Conservation (phyloP, 1,284 basidiomycete species). For the Coriolopsis trogii region DNA sequence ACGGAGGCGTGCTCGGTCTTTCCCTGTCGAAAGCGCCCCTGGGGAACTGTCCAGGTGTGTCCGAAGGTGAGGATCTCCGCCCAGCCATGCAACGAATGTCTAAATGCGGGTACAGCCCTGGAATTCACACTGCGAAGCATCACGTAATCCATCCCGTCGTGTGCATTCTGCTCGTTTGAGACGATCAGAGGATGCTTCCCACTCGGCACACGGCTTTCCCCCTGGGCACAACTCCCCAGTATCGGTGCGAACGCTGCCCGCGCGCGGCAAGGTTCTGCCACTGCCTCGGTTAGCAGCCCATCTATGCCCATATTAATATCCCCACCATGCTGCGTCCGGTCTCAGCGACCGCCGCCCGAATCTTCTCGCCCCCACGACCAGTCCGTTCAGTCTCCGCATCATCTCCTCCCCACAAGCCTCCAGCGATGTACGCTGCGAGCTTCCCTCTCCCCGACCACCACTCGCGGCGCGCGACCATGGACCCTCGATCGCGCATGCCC, state of each 20-base stretch:
- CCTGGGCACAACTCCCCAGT: too few species aligned
- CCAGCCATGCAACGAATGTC: neutral
- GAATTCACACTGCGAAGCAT: neutral
- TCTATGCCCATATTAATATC: slow-evolving; percentile 18
- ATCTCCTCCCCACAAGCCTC: slow-evolving; percentile 16
- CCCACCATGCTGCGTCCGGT: slow-evolving; percentile 12
- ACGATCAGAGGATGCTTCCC: slow-evolving; percentile 1
- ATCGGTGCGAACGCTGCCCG: too few species aligned
- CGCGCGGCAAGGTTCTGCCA: slow-evolving; percentile 13
- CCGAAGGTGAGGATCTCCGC: slow-evolving; percentile 9
- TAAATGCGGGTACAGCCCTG: slow-evolving; percentile 1
- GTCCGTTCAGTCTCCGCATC: slow-evolving; percentile 26
- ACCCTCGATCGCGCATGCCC: slow-evolving; percentile 15
- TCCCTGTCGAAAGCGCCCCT: slow-evolving; percentile 3
- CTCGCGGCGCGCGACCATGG: slow-evolving; percentile 15
- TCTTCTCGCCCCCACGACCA: slow-evolving; percentile 19
- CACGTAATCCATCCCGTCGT: slow-evolving; percentile 1
- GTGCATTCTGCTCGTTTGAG: slow-evolving; percentile 1
- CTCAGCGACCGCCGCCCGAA: slow-evolving; percentile 19
- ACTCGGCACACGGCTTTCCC: slow-evolving; percentile 8
- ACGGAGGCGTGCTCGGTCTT: neutral
- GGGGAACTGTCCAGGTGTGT: neutral
- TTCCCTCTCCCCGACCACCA: slow-evolving; percentile 16
- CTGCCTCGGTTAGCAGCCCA: too few species aligned
- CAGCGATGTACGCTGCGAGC: slow-evolving; percentile 20